A percentile compares a stretch with the other conserved stretches of the same genome.
These are phyloP conservation scores for Globisporangium yorkense DNA, from an alignment of 352 stramenopile genomes.

Conservation along the genomic window DNA sequence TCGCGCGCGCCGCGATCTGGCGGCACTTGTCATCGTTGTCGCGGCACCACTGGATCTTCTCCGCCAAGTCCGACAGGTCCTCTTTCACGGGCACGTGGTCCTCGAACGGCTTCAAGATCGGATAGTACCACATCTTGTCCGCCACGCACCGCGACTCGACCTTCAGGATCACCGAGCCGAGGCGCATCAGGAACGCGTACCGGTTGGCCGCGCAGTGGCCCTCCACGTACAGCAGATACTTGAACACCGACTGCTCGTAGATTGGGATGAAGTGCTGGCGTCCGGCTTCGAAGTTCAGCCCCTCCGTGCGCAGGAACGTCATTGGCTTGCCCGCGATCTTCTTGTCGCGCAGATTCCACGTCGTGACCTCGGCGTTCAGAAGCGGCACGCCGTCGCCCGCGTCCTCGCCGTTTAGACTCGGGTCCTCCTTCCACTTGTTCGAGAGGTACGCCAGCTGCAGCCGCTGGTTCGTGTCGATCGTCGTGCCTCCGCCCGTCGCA, in stretches of 20 bases:
- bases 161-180: conserved; percentile 98
- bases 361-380: conserved; percentile 96
- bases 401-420: conserved; percentile 72
- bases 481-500: conserved; percentile 93
- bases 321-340: conserved; percentile 94
- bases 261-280: conserved; percentile 96
- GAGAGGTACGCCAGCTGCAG: conserved; percentile 90
- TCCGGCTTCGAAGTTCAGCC: conserved; percentile 87
- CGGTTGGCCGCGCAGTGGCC: conserved; percentile 97
- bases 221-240: conserved; percentile 97
- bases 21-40: conserved; percentile 96
- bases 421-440: conserved; percentile 91
- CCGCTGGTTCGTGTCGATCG: conserved; percentile 95
- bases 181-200: conserved; percentile 98
- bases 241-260: conserved; percentile 97
- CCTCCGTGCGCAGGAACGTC: conserved; percentile 87
- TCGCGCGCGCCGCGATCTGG: conserved; percentile 93
- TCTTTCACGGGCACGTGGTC: conserved; percentile 97
- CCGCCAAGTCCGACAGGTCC: conserved; percentile 96
- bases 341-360: conserved; percentile 95
- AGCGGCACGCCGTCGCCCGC: conserved; percentile 72
- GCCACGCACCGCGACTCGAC: conserved; percentile 90
- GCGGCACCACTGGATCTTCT: conserved; percentile 98
- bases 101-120: conserved; percentile 93
- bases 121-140: conserved; percentile 97